Base-by-base conservation (phyloP, 164 flowering plant genomes). In the Cinnamomum chago region DNA sequence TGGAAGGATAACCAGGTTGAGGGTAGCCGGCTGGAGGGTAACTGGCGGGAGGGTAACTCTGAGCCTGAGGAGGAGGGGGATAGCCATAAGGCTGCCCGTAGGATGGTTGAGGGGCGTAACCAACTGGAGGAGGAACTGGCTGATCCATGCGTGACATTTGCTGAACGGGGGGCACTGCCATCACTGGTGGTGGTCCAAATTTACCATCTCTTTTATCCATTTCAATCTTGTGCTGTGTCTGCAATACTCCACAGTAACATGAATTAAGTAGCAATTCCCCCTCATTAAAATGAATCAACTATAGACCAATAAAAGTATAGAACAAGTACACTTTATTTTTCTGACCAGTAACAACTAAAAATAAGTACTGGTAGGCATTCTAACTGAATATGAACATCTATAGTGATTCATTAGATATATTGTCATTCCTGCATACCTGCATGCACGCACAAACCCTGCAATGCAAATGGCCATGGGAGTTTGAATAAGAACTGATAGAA, bases 141-240 rank as follows among this genome's bases (percentile, higher is more conserved):
- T 84, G 88, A 74, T 87, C 92, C 9, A 86, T 62, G 50, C 90
- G 88, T 1, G 92, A 89, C 92, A 89, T 89, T 69, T 87, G 81
- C 76, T 87, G 92, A 55, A 71, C 22, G 24, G 87, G 84, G 11
- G 92, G 90, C 64, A 84, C 84, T 51, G 81, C 74, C 90, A 89
- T 89, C 50, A 74, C 82, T 40, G 79, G 72, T 23, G 71, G 84
- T n/a, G 81, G 81, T 7, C 85, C 87, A 75, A 84, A 79, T 25
- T 70, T 77, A 35, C 90, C 92, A 69, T 87, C 92, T 75, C 90
- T 76, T 76, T 86, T 89, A 65, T 87, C 90, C 89, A 89, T 78
- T 76, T 87, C 92, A 65, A 87, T 47, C 80, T 89, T 89, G 85
- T 89, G 92, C 50, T 87, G 92, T 11, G 90, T 89, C 90, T 88